phyloP scores from a whole-genome alignment of 2,329 filamentous ascomycete genomes.

The Ambrosiella xylebori region DNA sequence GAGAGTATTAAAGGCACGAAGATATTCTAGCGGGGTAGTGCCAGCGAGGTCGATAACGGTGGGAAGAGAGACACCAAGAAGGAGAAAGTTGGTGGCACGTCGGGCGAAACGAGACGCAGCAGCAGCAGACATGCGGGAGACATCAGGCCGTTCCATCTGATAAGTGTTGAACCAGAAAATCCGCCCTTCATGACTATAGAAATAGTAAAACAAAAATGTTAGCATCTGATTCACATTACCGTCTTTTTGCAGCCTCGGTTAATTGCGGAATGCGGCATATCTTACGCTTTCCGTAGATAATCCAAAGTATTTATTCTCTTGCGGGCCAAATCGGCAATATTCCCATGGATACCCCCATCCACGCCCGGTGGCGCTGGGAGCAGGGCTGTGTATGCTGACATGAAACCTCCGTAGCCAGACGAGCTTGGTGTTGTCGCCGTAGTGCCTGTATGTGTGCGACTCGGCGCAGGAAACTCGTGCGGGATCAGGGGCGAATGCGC shows the following conservation, averaged over 20 bases:
- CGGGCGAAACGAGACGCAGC: slow-evolving; percentile 69
- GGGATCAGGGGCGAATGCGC: slow-evolving; percentile 12
- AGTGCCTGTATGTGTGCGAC: slow-evolving; percentile 5
- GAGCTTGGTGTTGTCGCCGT: slow-evolving; percentile 5
- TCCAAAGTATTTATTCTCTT: slow-evolving; percentile 91
- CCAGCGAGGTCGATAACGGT: slow-evolving; percentile 78
- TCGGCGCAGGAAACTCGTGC: slow-evolving; percentile 11
- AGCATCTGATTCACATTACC: not conserved
- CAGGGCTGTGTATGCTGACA: slow-evolving; percentile 5
- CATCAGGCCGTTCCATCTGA: slow-evolving; percentile 69
- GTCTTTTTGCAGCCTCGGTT: too few relatives aligned
- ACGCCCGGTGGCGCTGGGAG: slow-evolving; percentile 20
- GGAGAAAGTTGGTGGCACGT: slow-evolving; percentile 81
- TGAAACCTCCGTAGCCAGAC: slow-evolving; percentile 3
- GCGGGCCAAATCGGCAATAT: slow-evolving; percentile 67
- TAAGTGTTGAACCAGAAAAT: slow-evolving; percentile 98
- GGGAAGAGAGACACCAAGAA: slow-evolving; percentile 82
- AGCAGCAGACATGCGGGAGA: slow-evolving; percentile 71
- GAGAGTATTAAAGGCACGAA: slow-evolving; percentile 70
- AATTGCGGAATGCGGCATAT: not conserved
- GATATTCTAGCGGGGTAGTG: slow-evolving; percentile 63
- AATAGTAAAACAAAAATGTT: not conserved
- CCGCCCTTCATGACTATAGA: slow-evolving; percentile 64
- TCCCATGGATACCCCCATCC: slow-evolving; percentile 34
- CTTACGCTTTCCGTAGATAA: slow-evolving; percentile 81